Base-by-base conservation (phyloP, 2,329 filamentous ascomycete genomes). In the Sclerotinia sclerotiorum region DNA sequence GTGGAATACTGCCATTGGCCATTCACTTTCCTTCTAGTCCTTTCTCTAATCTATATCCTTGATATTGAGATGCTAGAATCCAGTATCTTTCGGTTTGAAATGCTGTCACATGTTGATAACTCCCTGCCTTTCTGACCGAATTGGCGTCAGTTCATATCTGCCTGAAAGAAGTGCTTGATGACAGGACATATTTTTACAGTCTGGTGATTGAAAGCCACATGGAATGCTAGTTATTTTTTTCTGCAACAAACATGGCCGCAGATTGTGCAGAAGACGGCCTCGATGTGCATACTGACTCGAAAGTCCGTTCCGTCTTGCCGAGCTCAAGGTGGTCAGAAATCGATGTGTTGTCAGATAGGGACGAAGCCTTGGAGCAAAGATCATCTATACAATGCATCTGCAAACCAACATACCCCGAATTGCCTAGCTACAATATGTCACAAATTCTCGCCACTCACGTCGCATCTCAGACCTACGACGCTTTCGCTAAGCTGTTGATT, bases 271-370 rank as follows among this genome's bases (percentile, higher is more conserved):
- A 65, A 57, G 52, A 48, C 42, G 63, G 63, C 63, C 57, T 65
- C 67, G 29, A 57, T 54, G 27, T 68, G 67, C 67, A 68, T 68
- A 67, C 27, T 61, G 42, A 63, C 39, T 49, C 39, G 39, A 67
- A 24, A 61, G 17, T 44, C 29, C 42, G 44, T 62, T 67, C 65
- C 65, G 65, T 67, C 56, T 63, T 52, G 65, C 65, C 56, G 66
- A 64, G 60, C 39, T 65, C 21, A 66, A 57, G 58, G 58, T 69
- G 66, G 44, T 67, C 54, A 65, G 65, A 32, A 55, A 49, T 54
- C 67, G 70, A 76, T 77, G 76, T 74, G 75, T 74, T 77, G 76
- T 75, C 74, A 73, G 35, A 58, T 65, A 70, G 68, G 68, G 72
- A 71, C 68, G 70, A 63, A 70, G 69, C 63, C 60, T 56, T 46